Base-by-base conservation (phyloP, 140 eudicot genomes). In the Oenanthe javanica region DNA sequence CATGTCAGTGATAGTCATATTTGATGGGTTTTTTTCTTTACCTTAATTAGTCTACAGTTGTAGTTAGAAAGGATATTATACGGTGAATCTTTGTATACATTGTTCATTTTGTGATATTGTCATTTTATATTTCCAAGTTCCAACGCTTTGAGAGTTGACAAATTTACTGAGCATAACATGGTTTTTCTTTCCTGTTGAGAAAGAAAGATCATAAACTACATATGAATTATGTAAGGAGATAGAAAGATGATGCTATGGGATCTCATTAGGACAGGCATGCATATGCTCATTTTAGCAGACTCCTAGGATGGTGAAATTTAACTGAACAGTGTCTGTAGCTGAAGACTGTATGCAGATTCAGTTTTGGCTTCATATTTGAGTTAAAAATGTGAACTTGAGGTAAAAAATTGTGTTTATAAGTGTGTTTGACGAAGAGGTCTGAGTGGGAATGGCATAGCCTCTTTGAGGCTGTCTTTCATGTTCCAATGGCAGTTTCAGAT, bases 321-420 rank as follows among this genome's bases (percentile, higher is more conserved):
- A 31, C 73, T 14, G 38, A 25, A 2, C 21, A 3, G 45, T 61
- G 23, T 19, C 2, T 9, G 69, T 61, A 61, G n/a, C 31, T n/a
- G 36, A 27, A 61, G 11, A 61, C 36, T 61, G 27, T 25, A 8
- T 1, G 3, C 69, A 61, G 69, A 61, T n/a, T 61, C 12, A 61
- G 69, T 61, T 61, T 23, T 61, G 69, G 36, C 69, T 61, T 61
- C 69, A n/a, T 61, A n/a, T 61, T 61, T 61, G 67, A 61, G 36
- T 61, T 21, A 10, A 61, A 0, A 19, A 61, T n/a, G 69, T n/a
- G 69, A 61, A 50, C 18, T 50, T 50, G 67, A 19, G 67, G 67
- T 21, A 9, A 61, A 3, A 19, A 61, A 61, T 19, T 61, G 36
- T 61, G 31, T 61, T 61, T 61, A n/a, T n/a, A 61, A 61, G 10